Base-by-base conservation (phyloP, 2,329 filamentous ascomycete species). In the Aspergillus pseudoglaucus region DNA sequence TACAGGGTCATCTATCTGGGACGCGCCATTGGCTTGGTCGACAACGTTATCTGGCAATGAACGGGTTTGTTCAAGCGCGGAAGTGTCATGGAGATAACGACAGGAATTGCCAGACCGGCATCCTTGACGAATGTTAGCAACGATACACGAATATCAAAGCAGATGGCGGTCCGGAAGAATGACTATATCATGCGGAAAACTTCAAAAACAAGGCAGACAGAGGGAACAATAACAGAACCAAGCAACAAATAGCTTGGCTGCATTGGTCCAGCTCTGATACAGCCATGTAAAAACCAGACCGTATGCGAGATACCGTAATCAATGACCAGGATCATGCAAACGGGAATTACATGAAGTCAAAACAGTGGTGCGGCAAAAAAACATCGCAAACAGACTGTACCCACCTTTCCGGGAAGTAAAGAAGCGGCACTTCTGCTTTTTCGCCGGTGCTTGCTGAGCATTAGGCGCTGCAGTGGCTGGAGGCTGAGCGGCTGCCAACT, bases 31-130 rank as follows among this genome's bases (percentile, higher is more conserved):
- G 52, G 25, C 27, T 55, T 49, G 23, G 55, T 35, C 18, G 49
- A 17, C 46, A 38, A 45, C 22, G 25, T 27, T 27, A 45, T 53
- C 55, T 42, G 53, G 46, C 35, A 44, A 46, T 44, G 53, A 18
- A 38, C 50, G 41, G 20, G 52, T 56, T 37, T 50, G 49, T 41
- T 57, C 51, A 37, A 46, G 35, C 40, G 52, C 51, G 43, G 57
- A 52, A 48, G 47, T 55, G 61, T 72, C 70, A 58, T 80, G 78
- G 53, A 71, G 58, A 60, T 72, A 81, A 27, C 69, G 72, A 56
- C 78, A 81, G 44, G 69, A 59, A 53, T 71, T 66, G 46, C 78
- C 77, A 51, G 74, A 70, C 58, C 76, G 69, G 63, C 78, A 81
- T 50, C 78, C 75, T 77, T 53, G 35, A 46, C 18, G 12, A 32